These are phyloP conservation scores for Penicillium odoratum DNA, from an alignment of 495 filamentous ascomycete species.

Conservation along the genomic window DNA sequence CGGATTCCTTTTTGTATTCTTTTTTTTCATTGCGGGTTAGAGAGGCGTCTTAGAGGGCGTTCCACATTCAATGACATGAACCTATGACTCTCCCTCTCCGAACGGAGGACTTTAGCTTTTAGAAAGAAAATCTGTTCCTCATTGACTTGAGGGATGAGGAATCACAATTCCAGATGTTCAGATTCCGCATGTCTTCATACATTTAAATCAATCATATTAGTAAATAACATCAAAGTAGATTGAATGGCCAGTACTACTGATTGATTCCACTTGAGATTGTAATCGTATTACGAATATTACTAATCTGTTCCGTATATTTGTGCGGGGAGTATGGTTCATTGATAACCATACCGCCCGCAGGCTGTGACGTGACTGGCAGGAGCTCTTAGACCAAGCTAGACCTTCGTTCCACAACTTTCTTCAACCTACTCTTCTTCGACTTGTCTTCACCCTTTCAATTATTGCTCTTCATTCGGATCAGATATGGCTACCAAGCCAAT, in stretches of 20 bases:
- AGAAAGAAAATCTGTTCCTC: background rate
- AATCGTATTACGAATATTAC: slow-evolving; percentile 14
- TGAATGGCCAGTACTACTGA: no score
- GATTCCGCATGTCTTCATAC: no score
- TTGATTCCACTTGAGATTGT: background rate
- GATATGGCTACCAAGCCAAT: slow-evolving; percentile 48
- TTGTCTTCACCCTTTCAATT: background rate
- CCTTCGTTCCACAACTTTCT: slow-evolving; percentile 5
- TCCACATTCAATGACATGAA: slow-evolving; percentile 5
- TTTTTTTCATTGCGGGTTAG: slow-evolving; percentile 12
- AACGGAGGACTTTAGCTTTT: background rate
- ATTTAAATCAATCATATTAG: no score
- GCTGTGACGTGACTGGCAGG: slow-evolving; percentile 26
- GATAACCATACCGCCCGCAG: slow-evolving; percentile 23
- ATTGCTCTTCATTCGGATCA: background rate
- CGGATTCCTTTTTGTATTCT: slow-evolving; percentile 12
- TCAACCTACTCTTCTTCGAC: background rate
- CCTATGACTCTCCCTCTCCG: background rate
- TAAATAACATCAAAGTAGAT: no score
- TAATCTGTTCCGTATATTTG: background rate
- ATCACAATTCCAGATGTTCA: no score
- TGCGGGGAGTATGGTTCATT: slow-evolving; percentile 8
- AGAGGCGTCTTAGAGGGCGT: slow-evolving; percentile 24
- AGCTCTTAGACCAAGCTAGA: slow-evolving; percentile 15
- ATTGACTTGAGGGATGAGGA: no score